phyloP scores from a whole-genome alignment of 345 rosid genomes.

The Eucalyptus sideroxylon region DNA sequence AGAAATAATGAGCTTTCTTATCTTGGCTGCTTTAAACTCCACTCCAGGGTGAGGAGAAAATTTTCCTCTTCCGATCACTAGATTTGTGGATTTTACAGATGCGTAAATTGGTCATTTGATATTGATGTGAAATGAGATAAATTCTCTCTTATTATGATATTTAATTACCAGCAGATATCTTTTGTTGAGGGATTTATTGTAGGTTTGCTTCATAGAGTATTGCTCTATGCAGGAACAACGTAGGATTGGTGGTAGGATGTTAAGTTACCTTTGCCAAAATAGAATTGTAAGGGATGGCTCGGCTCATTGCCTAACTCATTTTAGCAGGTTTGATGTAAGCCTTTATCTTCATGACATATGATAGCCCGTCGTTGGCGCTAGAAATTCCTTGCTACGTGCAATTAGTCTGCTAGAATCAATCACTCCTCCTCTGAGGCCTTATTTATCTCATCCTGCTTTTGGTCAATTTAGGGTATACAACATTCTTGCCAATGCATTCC shows the following conservation, averaged over 20 bases:
- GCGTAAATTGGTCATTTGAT: neutral
- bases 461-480: neutral
- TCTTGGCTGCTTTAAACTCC: neutral
- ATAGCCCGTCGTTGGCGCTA: neutral
- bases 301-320: neutral
- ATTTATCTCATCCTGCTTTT: neutral
- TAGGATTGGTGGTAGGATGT: neutral
- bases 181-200: neutral
- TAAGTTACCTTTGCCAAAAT: too few species aligned
- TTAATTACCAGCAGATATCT: neutral
- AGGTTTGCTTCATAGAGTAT: neutral
- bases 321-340: neutral
- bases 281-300: neutral
- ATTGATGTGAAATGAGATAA: neutral
- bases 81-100: neutral
- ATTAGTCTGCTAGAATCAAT: neutral
- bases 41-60: neutral
- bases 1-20: neutral
- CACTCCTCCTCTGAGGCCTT: neutral
- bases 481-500: neutral
- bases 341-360: neutral
- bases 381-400: neutral
- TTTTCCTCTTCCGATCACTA: neutral
- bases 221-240: neutral
- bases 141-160: neutral